A percentile compares a stretch with the other conserved stretches of the same genome.
Conservation (phyloP, 441 rosid species). For the Pelargonium australe region DNA sequence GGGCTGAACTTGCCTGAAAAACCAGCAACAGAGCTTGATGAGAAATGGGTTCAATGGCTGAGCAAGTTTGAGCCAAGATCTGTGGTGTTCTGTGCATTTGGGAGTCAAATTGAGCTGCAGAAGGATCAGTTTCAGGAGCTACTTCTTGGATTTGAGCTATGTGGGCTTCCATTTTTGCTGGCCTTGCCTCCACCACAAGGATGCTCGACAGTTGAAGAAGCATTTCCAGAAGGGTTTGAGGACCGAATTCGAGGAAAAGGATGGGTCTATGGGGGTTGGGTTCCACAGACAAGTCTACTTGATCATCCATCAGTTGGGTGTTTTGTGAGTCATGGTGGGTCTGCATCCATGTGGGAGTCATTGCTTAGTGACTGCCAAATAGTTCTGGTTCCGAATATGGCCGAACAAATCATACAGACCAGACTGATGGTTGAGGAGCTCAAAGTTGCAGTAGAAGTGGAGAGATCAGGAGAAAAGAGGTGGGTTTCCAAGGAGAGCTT, state of each 20-base stretch:
- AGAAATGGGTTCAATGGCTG: slow-evolving; percentile 12
- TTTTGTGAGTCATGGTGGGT: slow-evolving; percentile 15
- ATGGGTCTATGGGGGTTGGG: slow-evolving; percentile 13
- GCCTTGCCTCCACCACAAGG: slow-evolving; percentile 10
- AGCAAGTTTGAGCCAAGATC: slow-evolving; percentile 8
- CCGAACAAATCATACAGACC: not conserved
- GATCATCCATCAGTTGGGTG: slow-evolving; percentile 9
- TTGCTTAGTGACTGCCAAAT: slow-evolving; percentile 5
- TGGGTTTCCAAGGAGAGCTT: slow-evolving; percentile 16
- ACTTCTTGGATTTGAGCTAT: slow-evolving; percentile 7
- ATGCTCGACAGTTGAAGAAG: slow-evolving; percentile 8
- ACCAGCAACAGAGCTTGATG: not conserved
- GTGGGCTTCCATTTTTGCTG: not conserved
- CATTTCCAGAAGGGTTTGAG: slow-evolving; percentile 7
- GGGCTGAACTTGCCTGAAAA: not conserved
- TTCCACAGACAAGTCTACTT: slow-evolving; percentile 12
- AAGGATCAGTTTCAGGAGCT: slow-evolving; percentile 14
- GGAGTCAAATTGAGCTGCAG: slow-evolving; percentile 2
- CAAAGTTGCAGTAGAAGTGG: slow-evolving; percentile 15
- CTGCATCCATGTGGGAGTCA: slow-evolving; percentile 15
- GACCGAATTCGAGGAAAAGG: slow-evolving; percentile 12
- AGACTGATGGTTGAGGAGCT: slow-evolving; percentile 14
- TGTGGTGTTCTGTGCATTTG: slow-evolving; percentile 13
- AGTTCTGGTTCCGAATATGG: slow-evolving; percentile 4
- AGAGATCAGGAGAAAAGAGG: slow-evolving; percentile 12